Percentiles rank a stretch among this genome's conserved stretches.
These are phyloP conservation scores for Trypanosoma avium DNA, from an alignment of 208 protist species.

Conservation along the genomic window DNA sequence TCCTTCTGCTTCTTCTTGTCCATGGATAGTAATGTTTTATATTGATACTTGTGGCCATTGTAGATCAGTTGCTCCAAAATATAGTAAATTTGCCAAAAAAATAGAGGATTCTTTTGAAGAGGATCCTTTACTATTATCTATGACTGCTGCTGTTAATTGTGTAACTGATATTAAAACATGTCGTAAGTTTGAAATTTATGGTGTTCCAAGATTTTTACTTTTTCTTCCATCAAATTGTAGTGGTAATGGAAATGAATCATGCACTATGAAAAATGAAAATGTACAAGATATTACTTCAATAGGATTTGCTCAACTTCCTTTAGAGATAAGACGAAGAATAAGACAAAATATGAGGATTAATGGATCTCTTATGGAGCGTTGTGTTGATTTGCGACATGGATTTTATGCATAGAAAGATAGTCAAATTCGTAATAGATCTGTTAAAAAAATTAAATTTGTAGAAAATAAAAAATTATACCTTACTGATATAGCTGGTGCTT, in stretches of 20 bases:
- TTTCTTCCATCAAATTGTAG: conserved; percentile 23
- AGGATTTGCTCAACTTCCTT: not conserved
- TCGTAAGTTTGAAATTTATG: conserved; percentile 21
- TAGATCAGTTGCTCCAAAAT: conserved; percentile 32
- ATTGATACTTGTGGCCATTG: conserved; percentile 58
- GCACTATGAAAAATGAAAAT: not conserved
- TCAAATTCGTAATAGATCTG: not conserved
- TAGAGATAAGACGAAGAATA: conserved; percentile 3
- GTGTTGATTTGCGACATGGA: conserved; percentile 17
- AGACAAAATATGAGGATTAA: conserved; percentile 3
- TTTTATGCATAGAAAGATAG: not conserved
- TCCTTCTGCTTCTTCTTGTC: conserved; percentile 31
- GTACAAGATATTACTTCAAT: not conserved
- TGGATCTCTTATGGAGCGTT: conserved; percentile 10
- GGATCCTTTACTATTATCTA: conserved; percentile 14
- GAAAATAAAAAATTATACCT: conserved; percentile 38
- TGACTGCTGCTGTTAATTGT: conserved; percentile 47
- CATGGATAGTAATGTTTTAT: conserved; percentile 66
- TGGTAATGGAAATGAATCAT: not conserved
- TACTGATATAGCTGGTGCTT: conserved; percentile 55
- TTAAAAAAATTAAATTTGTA: conserved; percentile 19
- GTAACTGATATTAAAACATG: conserved; percentile 29
- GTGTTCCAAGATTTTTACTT: conserved; percentile 40
- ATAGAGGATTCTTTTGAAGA: conserved; percentile 13
- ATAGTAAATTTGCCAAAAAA: conserved; percentile 18